Base-by-base conservation (phyloP, 805 yeast genomes). In the Monosporozyma unispora region DNA sequence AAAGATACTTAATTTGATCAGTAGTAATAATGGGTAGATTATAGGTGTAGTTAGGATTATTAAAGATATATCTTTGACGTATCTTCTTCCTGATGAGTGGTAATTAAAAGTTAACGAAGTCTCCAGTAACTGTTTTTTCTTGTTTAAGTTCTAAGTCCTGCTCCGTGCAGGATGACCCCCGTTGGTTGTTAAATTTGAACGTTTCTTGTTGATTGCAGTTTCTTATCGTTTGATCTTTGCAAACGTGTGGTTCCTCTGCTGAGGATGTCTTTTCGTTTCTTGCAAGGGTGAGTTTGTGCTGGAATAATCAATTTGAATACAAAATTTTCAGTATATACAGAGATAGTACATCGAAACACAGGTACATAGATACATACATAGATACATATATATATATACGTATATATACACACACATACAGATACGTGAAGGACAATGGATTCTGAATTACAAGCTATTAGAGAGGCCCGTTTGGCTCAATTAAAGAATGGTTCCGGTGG, bases 381-480 rank as follows among this genome's bases (percentile, higher is more conserved):
- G 4, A 16, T 3, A 19, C 22, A 12, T 4, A 31, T n/a, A 4
- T 14, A 31, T 14, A 12, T 12, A 31, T 3, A 31, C 35, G 14
- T 14, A 31, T n/a, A 31, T n/a, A 31, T 31, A 12, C 4, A 31
- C n/a, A 31, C 4, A 31, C 2, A 31, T 6, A 14, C n/a, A 31
- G 7, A 31, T 6, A 12, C 12, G 16, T 3, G 4, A 39, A 21
- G 3, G 14, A 11, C 12, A 27, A 88, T 89, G 96, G 96, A 87
- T 59, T 91, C 88, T 63, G 99, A 91, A 67, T 72, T 91, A 51
- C 81, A 83, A 57, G 96, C 96, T 29, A 86, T 91, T 54, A 79
- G 98, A 58, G 88, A 87, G 43, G 97, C 97, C n/a, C 78, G 98
- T 56, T 68, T 91, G 57, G 82, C 84, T 22, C 96, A 91, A 67